Evolutionary conservation across 352 stramenopile genomes (phyloP), one percentile per base, ranked within the genome.

Genomic region (Phytopythium vexans): DNA sequence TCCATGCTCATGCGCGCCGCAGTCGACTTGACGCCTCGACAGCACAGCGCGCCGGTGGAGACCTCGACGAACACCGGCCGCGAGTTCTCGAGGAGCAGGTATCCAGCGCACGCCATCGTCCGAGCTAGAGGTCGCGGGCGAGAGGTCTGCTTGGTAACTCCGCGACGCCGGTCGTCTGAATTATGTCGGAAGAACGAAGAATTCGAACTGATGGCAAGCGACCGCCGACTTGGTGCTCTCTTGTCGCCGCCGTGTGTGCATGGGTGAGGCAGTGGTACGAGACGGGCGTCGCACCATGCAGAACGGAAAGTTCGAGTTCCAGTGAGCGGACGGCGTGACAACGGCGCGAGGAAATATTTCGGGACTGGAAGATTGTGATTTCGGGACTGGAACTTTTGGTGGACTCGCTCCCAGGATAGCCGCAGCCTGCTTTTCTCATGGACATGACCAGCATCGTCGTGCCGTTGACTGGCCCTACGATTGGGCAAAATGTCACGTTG

Each of bases 101-200:
- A 88, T 10, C 81, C 81, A 6, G 77, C 81, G 56, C 78, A 85
- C 0, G 77, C 75, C 81, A 91, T 91, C 21, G 21, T 27, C 21
- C 21, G 21, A 27, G 21, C 21, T 27, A 27, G 21, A 27, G 21
- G 21, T 27, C 21, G 21, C 21, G 21, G 21, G 55, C 36, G 49
- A 6, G 12, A 7, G 11, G 21, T 1, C 38, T 40, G 45, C n/a
- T 33, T 49, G 43, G 21, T 16, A 31, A 46, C 16, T 9, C 14
- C 48, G 49, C 32, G 9, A 33, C 50, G 27, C 32, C 15, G 14
- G 54, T 49, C 37, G 15, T 32, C 44, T 48, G 15, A 59, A 52
- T 46, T 55, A 27, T 27, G 39, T 15, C 12, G 39, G 39, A 43
- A 43, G 39, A 21, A n/a, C 41, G 8, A 4, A 31, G 21, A 27